Evolutionary conservation across 305 asterid genomes (phyloP).

Genomic region (Solanum hybrid): DNA sequence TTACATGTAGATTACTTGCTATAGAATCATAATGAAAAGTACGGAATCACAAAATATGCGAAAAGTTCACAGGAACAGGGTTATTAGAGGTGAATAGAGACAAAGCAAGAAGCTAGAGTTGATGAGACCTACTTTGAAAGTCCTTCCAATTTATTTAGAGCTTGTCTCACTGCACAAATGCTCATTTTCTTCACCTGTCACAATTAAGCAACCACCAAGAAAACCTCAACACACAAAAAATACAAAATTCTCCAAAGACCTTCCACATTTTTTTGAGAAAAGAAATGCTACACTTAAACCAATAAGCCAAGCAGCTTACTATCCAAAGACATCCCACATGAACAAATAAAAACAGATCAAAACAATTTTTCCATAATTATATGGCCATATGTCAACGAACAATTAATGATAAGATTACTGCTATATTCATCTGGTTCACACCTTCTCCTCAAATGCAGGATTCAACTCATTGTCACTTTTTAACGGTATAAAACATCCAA

Average conservation of each 20-base stretch:
- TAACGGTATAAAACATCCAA: neutral
- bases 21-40: neutral
- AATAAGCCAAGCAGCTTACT: neutral
- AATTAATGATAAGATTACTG: neutral
- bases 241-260: neutral
- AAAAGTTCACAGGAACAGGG: neutral
- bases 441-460: neutral
- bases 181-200: slow-evolving; percentile 43
- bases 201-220: neutral
- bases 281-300: neutral
- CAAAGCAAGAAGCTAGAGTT: neutral
- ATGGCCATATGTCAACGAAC: neutral
- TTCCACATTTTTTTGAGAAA: neutral
- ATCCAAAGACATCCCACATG: neutral
- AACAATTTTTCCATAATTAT: neutral
- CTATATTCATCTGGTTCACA: neutral
- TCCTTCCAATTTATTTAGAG: slow-evolving; percentile 12
- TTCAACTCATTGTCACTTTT: neutral
- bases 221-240: neutral
- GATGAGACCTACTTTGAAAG: neutral
- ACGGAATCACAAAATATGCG: neutral
- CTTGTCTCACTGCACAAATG: slow-evolving; percentile 27
- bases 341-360: neutral
- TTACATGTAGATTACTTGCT: neutral
- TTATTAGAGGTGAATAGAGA: neutral